Evolutionary conservation across 495 filamentous ascomycete genomes (phyloP).

Genomic region (Daldinia decipiens): DNA sequence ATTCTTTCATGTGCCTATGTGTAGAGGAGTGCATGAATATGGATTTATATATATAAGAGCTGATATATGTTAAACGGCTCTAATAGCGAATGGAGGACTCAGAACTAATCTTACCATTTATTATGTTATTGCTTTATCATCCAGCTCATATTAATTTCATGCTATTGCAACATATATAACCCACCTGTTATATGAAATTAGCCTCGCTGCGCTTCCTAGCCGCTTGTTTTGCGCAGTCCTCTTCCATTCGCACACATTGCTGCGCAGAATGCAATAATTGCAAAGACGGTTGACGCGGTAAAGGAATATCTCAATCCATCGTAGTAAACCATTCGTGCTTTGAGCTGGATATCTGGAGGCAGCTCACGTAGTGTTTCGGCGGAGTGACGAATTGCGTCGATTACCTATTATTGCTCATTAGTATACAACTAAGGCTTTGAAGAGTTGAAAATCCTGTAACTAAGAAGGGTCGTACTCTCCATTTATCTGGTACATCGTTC

Average conservation of each 20-base stretch:
- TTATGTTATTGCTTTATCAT: no score
- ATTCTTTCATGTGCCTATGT: no score
- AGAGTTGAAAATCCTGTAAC: constrained; percentile 6
- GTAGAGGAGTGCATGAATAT: no score
- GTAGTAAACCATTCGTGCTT: constrained; percentile 68
- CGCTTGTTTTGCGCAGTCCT: constrained; percentile 52
- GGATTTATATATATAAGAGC: no score
- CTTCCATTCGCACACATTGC: constrained; percentile 62
- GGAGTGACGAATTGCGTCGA: constrained; percentile 70
- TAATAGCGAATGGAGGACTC: no score
- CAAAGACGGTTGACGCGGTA: constrained; percentile 62
- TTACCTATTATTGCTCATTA: constrained; percentile 54
- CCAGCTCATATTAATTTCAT: no score
- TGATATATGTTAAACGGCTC: no score
- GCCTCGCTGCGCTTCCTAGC: not conserved
- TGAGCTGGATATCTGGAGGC: constrained; percentile 67
- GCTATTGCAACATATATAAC: not conserved
- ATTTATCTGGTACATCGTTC: constrained; percentile 71
- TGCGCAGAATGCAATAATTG: constrained; percentile 60
- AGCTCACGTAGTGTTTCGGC: constrained; percentile 64
- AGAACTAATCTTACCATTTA: no score
- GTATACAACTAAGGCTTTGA: constrained; percentile 36
- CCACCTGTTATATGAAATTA: not conserved
- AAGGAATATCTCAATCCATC: constrained; percentile 66
- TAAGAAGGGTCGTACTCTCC: constrained; percentile 66